Evolutionary conservation across 31 red algal species (phyloP).

Genomic region (Odonthalia washingtoniensis): DNA sequence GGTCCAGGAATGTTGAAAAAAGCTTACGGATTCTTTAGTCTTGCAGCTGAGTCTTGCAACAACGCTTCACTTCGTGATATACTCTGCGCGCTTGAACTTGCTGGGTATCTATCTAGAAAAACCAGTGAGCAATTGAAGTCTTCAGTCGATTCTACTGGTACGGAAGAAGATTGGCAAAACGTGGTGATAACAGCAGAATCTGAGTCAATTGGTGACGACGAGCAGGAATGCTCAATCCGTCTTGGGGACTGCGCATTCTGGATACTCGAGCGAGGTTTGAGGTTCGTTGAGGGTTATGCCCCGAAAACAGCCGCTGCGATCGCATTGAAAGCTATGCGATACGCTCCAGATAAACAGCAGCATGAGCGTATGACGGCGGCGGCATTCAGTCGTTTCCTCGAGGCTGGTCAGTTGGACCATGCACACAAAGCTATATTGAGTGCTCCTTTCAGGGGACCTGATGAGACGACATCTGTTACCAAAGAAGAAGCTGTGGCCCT

Average conservation of each 20-base stretch:
- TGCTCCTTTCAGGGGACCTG: slow-evolving; percentile 43
- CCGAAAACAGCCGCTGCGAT: slow-evolving; percentile 58
- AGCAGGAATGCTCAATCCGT: slow-evolving; percentile 9
- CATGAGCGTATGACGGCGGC: slow-evolving; percentile 78
- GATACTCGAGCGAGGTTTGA: slow-evolving; percentile 62
- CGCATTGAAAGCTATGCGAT: slow-evolving; percentile 63
- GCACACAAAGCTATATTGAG: slow-evolving; percentile 63
- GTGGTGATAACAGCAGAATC: neutral
- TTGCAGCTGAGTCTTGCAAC: slow-evolving; percentile 42
- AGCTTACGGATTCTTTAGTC: slow-evolving; percentile 50
- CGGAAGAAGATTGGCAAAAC: slow-evolving; percentile 33
- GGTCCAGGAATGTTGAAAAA: slow-evolving; percentile 35
- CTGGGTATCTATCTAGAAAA: slow-evolving; percentile 18
- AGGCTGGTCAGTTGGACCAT: slow-evolving; percentile 63
- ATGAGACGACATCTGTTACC: slow-evolving; percentile 1
- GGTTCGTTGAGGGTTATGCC: slow-evolving; percentile 56
- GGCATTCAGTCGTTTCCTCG: slow-evolving; percentile 73
- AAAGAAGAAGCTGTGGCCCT: slow-evolving; percentile 49
- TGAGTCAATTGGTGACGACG: neutral
- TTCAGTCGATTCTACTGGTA: slow-evolving; percentile 8
- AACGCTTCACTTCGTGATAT: neutral
- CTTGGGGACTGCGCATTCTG: slow-evolving; percentile 55
- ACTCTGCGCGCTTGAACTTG: slow-evolving; percentile 28
- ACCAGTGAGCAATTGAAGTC: neutral
- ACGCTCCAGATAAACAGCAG: slow-evolving; percentile 51